Base-by-base conservation (phyloP, 129 eudicot species). In the Solidago caesia region DNA sequence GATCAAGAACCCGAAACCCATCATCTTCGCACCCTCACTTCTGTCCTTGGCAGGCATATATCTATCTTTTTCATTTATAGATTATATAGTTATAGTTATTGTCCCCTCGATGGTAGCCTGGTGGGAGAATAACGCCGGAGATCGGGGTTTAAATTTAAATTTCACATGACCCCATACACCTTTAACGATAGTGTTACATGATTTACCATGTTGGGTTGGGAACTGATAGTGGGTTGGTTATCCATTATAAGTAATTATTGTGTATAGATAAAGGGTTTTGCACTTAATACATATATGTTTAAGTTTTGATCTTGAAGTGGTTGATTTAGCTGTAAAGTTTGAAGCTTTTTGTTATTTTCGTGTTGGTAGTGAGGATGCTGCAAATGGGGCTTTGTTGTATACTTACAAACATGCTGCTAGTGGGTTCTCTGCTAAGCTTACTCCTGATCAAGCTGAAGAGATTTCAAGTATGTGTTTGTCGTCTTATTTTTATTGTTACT, bases 381-480 rank as follows among this genome's bases (percentile, higher is more conserved):
- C 98, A 13, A 90, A 88, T 72, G 96, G 79, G 82, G 89, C 96
- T 43, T 66, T 93, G 74, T 25, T 93, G 65, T 90, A 93, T 60
- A 77, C 85, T 67, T 93, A 93, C 85, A 93, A 90, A 89, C 85
- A 83, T 73, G 98, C 98, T 11, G 96, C 98, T 4, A 88, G 88
- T 71, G 98, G 97, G 0, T 93, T 93, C 76, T 84, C 98, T 16
- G 97, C 98, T 73, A 93, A 93, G 68, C 90, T 93, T 8, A 93
- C 98, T 79, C 88, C 96, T 69, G 87, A 86, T 25, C 98, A 93
- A 81, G 97, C 80, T 62, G 74, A 87, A 53, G 77, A 83, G 68
- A 81, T 93, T 26, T 78, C 92, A 49, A 87, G 97, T 93, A 80
- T 75, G 96, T 43, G 14, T 4, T 66, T 16, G 2, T n/a, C 6